Conservation (phyloP, 2,329 filamentous ascomycete genomes). For the Scedosporium boydii region DNA sequence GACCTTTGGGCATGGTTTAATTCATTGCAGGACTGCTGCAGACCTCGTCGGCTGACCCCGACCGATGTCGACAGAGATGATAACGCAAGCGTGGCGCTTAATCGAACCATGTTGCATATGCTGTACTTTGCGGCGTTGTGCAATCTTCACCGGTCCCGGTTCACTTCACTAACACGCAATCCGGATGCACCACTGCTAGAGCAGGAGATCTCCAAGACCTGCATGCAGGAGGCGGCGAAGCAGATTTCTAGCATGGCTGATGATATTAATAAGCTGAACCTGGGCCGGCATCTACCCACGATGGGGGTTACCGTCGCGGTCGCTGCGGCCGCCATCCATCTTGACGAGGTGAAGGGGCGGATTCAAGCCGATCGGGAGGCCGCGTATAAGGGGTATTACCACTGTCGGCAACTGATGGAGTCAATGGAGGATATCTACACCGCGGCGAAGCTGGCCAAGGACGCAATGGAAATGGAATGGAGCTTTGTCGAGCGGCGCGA, state of each 20-base stretch:
- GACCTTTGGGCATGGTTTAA: slow-evolving; percentile 71
- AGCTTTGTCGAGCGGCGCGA: too few species aligned
- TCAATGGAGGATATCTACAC: slow-evolving; percentile 82
- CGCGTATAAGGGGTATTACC: slow-evolving; percentile 72
- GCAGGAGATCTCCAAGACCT: slow-evolving; percentile 72
- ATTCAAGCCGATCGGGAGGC: slow-evolving; percentile 60
- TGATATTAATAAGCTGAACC: slow-evolving; percentile 59
- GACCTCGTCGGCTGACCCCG: slow-evolving; percentile 50
- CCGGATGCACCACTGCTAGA: slow-evolving; percentile 55
- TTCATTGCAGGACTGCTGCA: slow-evolving; percentile 60
- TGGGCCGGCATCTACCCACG: slow-evolving; percentile 76
- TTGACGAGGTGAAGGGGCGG: slow-evolving; percentile 83
- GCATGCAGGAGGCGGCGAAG: slow-evolving; percentile 73
- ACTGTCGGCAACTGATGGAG: slow-evolving; percentile 88
- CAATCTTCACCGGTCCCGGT: slow-evolving; percentile 85
- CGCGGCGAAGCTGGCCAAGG: slow-evolving; percentile 55
- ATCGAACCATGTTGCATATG: slow-evolving; percentile 81
- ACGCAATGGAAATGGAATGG: too few species aligned
- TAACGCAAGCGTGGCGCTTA: slow-evolving; percentile 52
- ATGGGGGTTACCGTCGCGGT: slow-evolving; percentile 85
- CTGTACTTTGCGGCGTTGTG: slow-evolving; percentile 87
- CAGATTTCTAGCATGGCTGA: slow-evolving; percentile 80
- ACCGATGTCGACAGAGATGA: slow-evolving; percentile 47
- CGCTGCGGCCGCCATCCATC: slow-evolving; percentile 86
- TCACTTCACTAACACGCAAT: slow-evolving; percentile 51